Evolutionary conservation across 257 asterid species (phyloP).

Genomic region (Voacanga thouarsii): DNA sequence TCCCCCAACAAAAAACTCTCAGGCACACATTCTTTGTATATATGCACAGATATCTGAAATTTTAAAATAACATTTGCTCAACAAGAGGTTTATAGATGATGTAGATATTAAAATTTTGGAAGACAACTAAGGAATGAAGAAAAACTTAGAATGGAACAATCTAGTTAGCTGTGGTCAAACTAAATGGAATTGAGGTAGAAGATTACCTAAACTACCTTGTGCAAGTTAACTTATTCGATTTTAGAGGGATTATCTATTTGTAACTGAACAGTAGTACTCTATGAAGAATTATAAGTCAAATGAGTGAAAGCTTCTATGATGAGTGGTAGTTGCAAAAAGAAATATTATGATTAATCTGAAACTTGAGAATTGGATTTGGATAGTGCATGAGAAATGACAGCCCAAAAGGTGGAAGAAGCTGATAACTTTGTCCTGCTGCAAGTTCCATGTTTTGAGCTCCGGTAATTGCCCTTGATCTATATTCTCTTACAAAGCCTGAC

Average conservation of each 20-base stretch:
- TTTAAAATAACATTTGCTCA: not conserved
- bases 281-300: not conserved
- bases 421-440: not conserved
- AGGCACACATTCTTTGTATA: not conserved
- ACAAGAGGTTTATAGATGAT: not conserved
- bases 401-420: not conserved
- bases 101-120: not conserved
- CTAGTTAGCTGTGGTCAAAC: not conserved
- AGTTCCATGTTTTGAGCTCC: not conserved
- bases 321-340: not conserved
- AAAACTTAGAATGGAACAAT: not conserved
- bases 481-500: not conserved
- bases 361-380: not conserved
- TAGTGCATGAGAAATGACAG: not conserved
- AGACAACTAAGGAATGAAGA: not conserved
- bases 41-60: not conserved
- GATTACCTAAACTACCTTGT: not conserved
- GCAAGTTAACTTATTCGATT: not conserved
- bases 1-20: not conserved
- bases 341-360: not conserved
- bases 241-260: not conserved
- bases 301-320: not conserved
- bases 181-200: not conserved
- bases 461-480: not conserved
- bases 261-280: not conserved